Evolutionary conservation across 2,329 filamentous ascomycete genomes (phyloP).

Genomic region (Lasiodiplodia hormozganensis): DNA sequence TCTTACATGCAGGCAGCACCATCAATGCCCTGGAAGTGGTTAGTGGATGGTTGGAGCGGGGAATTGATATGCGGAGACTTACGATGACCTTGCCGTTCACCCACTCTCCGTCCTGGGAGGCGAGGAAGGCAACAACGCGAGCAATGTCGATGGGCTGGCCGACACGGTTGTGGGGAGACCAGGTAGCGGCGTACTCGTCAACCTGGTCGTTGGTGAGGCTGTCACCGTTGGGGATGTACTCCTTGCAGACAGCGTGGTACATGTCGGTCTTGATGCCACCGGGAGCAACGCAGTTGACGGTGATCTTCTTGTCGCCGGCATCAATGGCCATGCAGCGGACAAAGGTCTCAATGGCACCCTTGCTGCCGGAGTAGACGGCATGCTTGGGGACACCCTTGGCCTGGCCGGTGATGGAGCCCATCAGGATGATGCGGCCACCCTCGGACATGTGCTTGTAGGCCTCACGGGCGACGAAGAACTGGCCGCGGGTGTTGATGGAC

Average conservation of each 20-base stretch:
- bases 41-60: constrained; percentile 31
- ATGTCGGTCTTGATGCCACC: constrained; percentile 64
- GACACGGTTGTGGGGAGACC: constrained; percentile 70
- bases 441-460: constrained; percentile 61
- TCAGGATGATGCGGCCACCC: constrained; percentile 61
- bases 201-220: constrained; percentile 64
- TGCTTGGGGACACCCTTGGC: constrained; percentile 63
- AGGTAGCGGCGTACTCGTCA: constrained; percentile 68
- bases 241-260: constrained; percentile 69
- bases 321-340: constrained; percentile 62
- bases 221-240: constrained; percentile 66
- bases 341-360: constrained; percentile 63
- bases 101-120: constrained; percentile 65
- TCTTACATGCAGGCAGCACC: constrained; percentile 52
- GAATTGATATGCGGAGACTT: constrained; percentile 32
- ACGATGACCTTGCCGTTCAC: constrained; percentile 61
- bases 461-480: constrained; percentile 68
- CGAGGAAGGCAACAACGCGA: constrained; percentile 67
- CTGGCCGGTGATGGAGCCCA: constrained; percentile 64
- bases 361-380: constrained; percentile 60
- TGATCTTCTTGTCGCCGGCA: constrained; percentile 62
- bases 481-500: constrained; percentile 67
- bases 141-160: constrained; percentile 73
- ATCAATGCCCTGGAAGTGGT: constrained; percentile 34
- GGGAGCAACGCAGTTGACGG: constrained; percentile 66